Evolutionary conservation across 192 early-diverging fungal genomes (phyloP).

Genomic region (Dissophora ornata): DNA sequence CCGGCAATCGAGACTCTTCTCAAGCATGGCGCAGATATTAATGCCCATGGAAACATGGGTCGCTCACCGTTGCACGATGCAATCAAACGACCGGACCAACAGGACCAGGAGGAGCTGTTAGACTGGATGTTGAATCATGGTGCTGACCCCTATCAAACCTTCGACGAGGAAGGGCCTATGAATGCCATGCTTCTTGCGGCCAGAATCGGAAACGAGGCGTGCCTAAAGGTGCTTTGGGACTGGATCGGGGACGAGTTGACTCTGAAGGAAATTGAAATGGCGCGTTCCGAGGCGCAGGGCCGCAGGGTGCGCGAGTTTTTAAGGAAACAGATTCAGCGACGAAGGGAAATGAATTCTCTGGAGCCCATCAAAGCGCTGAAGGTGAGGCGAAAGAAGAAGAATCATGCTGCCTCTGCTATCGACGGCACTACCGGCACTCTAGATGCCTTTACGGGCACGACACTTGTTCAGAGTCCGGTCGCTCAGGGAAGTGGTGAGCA

Average conservation of each 20-base stretch:
- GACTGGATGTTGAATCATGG: slow-evolving; percentile 60
- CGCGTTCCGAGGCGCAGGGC: slow-evolving; percentile 44
- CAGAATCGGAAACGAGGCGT: slow-evolving; percentile 35
- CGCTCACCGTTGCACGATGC: slow-evolving; percentile 47
- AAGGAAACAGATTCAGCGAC: slow-evolving; percentile 50
- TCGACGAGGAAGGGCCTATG: slow-evolving; percentile 34
- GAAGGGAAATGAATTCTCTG: slow-evolving; percentile 44
- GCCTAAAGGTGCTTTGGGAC: slow-evolving; percentile 44
- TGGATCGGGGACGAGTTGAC: slow-evolving; percentile 52
- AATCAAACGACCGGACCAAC: slow-evolving; percentile 51
- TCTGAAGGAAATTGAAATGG: slow-evolving; percentile 52
- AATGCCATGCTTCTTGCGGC: slow-evolving; percentile 42
- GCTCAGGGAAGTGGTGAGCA: slow-evolving; percentile 7
- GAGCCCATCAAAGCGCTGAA: slow-evolving; percentile 33
- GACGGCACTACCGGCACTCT: neutral
- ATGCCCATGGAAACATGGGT: slow-evolving; percentile 47
- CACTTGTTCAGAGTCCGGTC: neutral
- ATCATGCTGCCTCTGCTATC: neutral
- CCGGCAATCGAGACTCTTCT: slow-evolving; percentile 29
- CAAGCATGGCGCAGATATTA: slow-evolving; percentile 49
- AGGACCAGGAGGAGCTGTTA: slow-evolving; percentile 55
- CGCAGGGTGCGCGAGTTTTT: slow-evolving; percentile 44
- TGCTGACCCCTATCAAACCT: slow-evolving; percentile 57
- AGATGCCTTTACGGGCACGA: neutral
- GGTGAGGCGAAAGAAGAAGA: slow-evolving; percentile 27